These are phyloP conservation scores for Aureobasidium sp. DNA, from an alignment of 2,329 filamentous ascomycete genomes.

Conservation along the genomic window DNA sequence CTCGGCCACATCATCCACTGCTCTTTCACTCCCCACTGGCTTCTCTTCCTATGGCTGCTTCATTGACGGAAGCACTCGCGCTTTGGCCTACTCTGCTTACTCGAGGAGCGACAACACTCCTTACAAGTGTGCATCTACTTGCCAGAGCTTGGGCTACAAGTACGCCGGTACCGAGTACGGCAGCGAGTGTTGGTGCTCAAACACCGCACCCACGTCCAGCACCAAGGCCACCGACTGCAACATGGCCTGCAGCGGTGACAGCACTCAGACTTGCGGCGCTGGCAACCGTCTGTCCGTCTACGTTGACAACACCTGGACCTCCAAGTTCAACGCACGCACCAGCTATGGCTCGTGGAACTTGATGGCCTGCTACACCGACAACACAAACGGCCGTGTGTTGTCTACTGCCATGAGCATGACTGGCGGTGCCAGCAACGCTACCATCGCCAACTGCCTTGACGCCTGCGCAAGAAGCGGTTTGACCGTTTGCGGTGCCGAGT, in stretches of 20 bases:
- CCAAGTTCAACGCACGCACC: constrained; percentile 22
- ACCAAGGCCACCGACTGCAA: constrained; percentile 21
- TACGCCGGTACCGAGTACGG: constrained; percentile 37
- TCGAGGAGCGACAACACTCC: constrained; percentile 21
- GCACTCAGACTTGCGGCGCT: constrained; percentile 25
- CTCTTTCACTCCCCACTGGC: constrained; percentile 16
- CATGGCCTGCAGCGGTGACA: constrained; percentile 26
- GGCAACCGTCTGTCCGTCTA: constrained; percentile 23
- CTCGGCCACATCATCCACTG: constrained; percentile 4
- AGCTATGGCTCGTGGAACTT: constrained; percentile 23
- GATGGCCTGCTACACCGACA: constrained; percentile 25
- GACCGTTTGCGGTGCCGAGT: constrained; percentile 25
- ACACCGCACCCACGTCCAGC: constrained; percentile 19
- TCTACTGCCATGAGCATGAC: constrained; percentile 17
- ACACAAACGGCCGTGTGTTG: constrained; percentile 19
- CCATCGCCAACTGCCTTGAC: constrained; percentile 24
- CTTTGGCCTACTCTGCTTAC: constrained; percentile 19
- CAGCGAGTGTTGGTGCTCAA: constrained; percentile 31
- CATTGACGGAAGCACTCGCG: constrained; percentile 23
- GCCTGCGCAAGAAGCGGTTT: constrained; percentile 23
- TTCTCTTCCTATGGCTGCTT: constrained; percentile 26
- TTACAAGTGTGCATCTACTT: constrained; percentile 22
- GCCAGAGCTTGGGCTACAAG: constrained; percentile 25
- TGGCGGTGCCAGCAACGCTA: constrained; percentile 23
- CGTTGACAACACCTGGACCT: constrained; percentile 22